Conservation (phyloP, 805 yeast genomes). For the Lipomyces anomalus region DNA sequence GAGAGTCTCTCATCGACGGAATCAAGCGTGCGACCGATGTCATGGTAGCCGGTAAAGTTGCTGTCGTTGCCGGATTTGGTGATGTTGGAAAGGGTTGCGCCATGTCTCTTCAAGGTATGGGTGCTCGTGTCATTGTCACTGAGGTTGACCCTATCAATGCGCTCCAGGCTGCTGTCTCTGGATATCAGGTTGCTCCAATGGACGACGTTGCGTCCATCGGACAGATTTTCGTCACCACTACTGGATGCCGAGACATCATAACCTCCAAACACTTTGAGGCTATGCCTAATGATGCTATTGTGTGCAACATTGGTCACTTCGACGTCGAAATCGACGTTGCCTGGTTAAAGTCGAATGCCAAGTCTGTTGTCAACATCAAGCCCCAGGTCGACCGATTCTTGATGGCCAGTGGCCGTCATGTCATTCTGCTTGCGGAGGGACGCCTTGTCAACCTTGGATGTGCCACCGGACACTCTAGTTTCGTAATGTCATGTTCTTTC, state of each 20-base stretch:
- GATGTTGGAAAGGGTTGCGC: constrained; percentile 99
- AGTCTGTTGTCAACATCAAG: constrained; percentile 91
- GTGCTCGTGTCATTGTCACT: constrained; percentile 96
- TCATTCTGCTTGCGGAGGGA: constrained; percentile 97
- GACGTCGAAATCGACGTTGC: constrained; percentile 99
- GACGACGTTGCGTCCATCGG: constrained; percentile 88
- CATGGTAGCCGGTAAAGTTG: constrained; percentile 98
- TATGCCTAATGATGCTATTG: constrained; percentile 99
- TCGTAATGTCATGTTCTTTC: constrained; percentile 99
- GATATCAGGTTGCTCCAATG: constrained; percentile 94
- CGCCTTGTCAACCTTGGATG: constrained; percentile 99
- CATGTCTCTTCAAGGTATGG: constrained; percentile 97
- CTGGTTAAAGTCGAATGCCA: constrained; percentile 93
- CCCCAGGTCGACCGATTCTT: constrained; percentile 98
- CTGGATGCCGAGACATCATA: constrained; percentile 98
- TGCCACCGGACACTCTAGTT: constrained; percentile 99
- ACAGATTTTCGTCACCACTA: constrained; percentile 97
- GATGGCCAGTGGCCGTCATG: constrained; percentile 82
- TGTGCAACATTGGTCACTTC: constrained; percentile 99
- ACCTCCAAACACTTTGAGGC: constrained; percentile 75
- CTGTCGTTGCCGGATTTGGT: constrained; percentile 99
- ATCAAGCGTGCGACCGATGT: constrained; percentile 99
- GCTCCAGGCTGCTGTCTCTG: constrained; percentile 97
- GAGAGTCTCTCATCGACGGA: constrained; percentile 98
- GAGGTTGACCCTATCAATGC: constrained; percentile 99